A percentile compares a stretch with the other conserved stretches of the same genome.
Conservation (phyloP, 2,329 filamentous ascomycete species). For the Fusarium succisae region DNA sequence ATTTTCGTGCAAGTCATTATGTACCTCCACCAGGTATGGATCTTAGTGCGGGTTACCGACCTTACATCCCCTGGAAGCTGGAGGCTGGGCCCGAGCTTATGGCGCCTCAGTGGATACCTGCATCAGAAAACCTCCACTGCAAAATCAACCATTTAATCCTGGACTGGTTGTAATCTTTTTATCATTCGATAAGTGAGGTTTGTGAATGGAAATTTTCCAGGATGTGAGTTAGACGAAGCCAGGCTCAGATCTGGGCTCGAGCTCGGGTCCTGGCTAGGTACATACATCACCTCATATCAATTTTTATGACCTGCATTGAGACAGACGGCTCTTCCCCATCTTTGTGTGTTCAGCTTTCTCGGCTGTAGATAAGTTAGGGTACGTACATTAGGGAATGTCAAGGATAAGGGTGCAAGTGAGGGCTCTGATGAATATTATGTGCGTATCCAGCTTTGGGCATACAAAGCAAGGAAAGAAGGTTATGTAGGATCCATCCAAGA, state of each 20-base stretch:
- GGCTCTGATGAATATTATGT: constrained; percentile 3
- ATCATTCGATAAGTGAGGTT: constrained; percentile 34
- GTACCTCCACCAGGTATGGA: constrained; percentile 18
- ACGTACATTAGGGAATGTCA: not conserved
- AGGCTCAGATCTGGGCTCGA: constrained; percentile 33
- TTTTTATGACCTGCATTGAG: constrained; percentile 2
- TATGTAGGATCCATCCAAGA: constrained; percentile 1
- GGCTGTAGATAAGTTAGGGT: not conserved
- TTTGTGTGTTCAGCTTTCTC: constrained; percentile 10
- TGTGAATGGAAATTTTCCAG: constrained; percentile 15
- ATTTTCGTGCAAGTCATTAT: constrained; percentile 31
- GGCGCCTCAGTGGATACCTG: constrained; percentile 15
- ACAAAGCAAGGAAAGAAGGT: constrained; percentile 15
- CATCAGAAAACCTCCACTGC: constrained; percentile 14
- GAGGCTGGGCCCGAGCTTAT: constrained; percentile 24
- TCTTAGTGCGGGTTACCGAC: constrained; percentile 11
- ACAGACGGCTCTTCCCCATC: constrained; percentile 4
- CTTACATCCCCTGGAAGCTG: constrained; percentile 16
- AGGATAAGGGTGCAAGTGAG: not conserved
- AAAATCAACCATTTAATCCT: constrained; percentile 9
- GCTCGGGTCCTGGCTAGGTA: constrained; percentile 11
- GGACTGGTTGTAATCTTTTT: constrained; percentile 3
- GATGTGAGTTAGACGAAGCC: constrained; percentile 6
- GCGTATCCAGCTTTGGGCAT: not conserved
- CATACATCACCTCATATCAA: constrained; percentile 18